Conservation (phyloP, 2,329 filamentous ascomycete genomes). For the Exophiala aquamarina region DNA sequence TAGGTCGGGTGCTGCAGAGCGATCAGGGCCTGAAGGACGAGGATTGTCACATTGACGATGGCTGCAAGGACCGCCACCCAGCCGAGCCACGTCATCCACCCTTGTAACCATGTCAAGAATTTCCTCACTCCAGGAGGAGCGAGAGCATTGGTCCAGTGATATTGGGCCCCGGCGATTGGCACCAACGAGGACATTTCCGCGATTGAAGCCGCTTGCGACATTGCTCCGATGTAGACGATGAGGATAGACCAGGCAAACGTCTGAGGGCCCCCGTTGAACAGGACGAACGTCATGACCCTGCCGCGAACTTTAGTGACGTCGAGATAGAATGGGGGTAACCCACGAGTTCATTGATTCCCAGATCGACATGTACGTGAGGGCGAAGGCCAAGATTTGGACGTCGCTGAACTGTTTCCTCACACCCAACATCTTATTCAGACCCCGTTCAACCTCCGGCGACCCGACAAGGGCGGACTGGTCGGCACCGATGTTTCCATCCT, state of each 20-base stretch:
- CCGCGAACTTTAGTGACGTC: no score
- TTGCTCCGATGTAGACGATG: constrained; percentile 32
- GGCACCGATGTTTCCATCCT: no score
- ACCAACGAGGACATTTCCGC: constrained; percentile 43
- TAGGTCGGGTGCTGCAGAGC: constrained; percentile 36
- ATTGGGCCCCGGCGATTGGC: constrained; percentile 44
- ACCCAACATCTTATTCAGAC: no score
- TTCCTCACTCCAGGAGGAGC: constrained; percentile 31
- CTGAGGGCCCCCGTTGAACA: constrained; percentile 37
- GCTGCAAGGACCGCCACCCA: constrained; percentile 37
- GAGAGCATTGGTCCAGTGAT: constrained; percentile 41
- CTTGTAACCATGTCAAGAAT: constrained; percentile 37
- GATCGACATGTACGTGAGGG: constrained; percentile 24
- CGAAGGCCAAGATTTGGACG: constrained; percentile 25
- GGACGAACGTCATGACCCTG: constrained; percentile 24
- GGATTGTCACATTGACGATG: constrained; percentile 36
- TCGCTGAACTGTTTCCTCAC: constrained; percentile 25
- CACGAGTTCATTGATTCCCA: constrained; percentile 27
- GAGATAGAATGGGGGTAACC: neutral
- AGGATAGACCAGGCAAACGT: constrained; percentile 35
- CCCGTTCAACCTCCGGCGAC: no score
- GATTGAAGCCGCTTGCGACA: constrained; percentile 36
- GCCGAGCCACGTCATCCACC: constrained; percentile 45
- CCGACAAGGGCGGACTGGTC: no score
- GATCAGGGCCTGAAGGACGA: constrained; percentile 36